phyloP scores from a whole-genome alignment of 2,329 filamentous ascomycete genomes.

The Akanthomyces uredinophilus region DNA sequence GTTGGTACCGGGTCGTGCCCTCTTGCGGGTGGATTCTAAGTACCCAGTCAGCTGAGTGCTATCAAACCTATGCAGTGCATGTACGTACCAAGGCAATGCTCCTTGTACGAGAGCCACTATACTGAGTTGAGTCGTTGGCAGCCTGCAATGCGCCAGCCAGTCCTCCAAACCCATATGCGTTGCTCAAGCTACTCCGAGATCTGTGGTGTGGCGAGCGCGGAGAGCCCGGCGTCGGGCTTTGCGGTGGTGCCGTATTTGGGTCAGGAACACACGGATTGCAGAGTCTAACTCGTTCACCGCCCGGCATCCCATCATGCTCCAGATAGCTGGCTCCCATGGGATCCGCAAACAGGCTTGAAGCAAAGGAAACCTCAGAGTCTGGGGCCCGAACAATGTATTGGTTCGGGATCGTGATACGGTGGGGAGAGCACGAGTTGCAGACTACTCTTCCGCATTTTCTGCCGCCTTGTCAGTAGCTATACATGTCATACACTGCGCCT shows the following conservation, averaged over 20 bases:
- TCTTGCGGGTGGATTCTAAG: not conserved
- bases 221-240: conserved; percentile 34
- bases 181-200: conserved; percentile 40
- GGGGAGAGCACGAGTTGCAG: conserved; percentile 83
- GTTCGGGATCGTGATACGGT: conserved; percentile 89
- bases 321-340: conserved; percentile 35
- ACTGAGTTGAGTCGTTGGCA: conserved; percentile 32
- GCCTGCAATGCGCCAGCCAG: conserved; percentile 1
- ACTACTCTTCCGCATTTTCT: conserved; percentile 92
- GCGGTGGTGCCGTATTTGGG: conserved; percentile 53
- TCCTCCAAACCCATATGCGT: conserved; percentile 24
- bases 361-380: conserved; percentile 35
- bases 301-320: conserved; percentile 42
- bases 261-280: conserved; percentile 60
- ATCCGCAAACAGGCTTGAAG: conserved; percentile 33
- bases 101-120: conserved; percentile 31
- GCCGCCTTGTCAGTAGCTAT: conserved; percentile 4
- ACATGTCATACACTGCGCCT: not conserved
- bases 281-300: conserved; percentile 53
- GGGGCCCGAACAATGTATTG: conserved; percentile 87
- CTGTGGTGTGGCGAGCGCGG: conserved; percentile 37
- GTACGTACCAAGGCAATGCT: conserved; percentile 47
- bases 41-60: not conserved
- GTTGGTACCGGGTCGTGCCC: conserved; percentile 6
- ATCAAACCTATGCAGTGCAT: not conserved